Percentiles rank a stretch among this genome's conserved stretches.
Conservation (phyloP, 73 alveolate genomes). For the Blepharisma japonicum region DNA sequence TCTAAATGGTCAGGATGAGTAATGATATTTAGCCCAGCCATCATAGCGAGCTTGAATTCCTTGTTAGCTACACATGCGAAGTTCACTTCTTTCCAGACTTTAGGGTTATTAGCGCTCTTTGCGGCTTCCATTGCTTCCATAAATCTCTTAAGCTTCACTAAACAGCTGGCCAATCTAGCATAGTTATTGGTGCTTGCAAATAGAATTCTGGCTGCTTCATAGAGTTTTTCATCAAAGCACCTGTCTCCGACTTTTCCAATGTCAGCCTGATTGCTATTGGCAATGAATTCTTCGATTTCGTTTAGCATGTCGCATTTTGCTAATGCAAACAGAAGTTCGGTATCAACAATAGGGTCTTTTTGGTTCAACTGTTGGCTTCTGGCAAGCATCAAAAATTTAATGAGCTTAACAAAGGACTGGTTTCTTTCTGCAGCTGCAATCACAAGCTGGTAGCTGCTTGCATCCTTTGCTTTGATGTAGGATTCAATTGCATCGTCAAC, state of each 20-base stretch:
- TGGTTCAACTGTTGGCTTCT: constrained; percentile 50
- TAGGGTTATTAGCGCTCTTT: constrained; percentile 92
- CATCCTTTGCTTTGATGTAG: constrained; percentile 90
- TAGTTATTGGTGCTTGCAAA: constrained; percentile 87
- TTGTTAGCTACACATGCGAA: constrained; percentile 97
- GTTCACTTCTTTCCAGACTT: constrained; percentile 98
- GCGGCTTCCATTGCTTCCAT: constrained; percentile 98
- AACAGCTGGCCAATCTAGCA: constrained; percentile 91
- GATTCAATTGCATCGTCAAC: constrained; percentile 92
- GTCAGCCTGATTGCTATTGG: constrained; percentile 88
- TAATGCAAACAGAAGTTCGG: constrained; percentile 85
- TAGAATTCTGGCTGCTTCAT: constrained; percentile 94
- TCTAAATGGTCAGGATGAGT: constrained; percentile 95
- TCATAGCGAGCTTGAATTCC: constrained; percentile 94
- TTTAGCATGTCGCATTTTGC: constrained; percentile 88
- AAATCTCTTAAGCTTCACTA: constrained; percentile 88
- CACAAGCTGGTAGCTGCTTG: constrained; percentile 76
- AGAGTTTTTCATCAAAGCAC: constrained; percentile 85
- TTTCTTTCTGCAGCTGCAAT: constrained; percentile 84
- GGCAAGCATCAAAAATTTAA: constrained; percentile 89
- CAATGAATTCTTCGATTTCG: constrained; percentile 89
- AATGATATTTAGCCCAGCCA: constrained; percentile 92
- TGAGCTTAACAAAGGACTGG: constrained; percentile 79
- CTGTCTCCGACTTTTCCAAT: constrained; percentile 92
- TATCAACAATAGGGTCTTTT: constrained; percentile 89